Evolutionary conservation across 2,329 filamentous ascomycete genomes (phyloP).

Genomic region (Lasiodiplodia hormozganensis): DNA sequence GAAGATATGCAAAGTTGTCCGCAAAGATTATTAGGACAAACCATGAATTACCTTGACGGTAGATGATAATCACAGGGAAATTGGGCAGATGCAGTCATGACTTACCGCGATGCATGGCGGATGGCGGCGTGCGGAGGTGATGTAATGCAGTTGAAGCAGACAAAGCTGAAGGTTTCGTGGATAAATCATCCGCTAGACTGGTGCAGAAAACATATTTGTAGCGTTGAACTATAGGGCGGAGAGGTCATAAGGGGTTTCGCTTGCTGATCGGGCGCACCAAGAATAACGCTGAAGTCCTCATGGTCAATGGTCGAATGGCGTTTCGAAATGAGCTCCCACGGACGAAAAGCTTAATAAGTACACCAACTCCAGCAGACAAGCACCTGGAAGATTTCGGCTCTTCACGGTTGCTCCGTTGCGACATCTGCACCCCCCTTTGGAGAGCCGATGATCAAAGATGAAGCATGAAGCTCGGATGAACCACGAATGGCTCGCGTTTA

Average conservation of each 20-base stretch:
- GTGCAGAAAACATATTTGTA: background rate
- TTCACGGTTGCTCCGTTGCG: too few species aligned
- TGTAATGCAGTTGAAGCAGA: background rate
- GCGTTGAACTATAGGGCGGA: background rate
- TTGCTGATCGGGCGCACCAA: background rate
- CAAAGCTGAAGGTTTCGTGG: background rate
- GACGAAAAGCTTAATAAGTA: background rate
- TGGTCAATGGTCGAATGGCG: background rate
- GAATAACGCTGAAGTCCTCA: background rate
- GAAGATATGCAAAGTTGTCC: background rate
- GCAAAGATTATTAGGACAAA: slow-evolving; percentile 8
- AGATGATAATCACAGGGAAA: background rate
- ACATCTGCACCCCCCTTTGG: background rate
- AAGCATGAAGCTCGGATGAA: slow-evolving; percentile 20
- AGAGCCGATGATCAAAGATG: background rate
- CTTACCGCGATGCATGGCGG: background rate
- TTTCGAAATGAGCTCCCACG: background rate
- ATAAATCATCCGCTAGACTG: background rate
- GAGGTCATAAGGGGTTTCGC: background rate
- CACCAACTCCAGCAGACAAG: background rate
- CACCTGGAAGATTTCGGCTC: too few species aligned
- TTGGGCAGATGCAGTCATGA: background rate
- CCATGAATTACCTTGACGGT: slow-evolving; percentile 17
- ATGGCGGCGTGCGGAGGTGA: background rate
- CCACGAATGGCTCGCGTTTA: slow-evolving; percentile 1